phyloP scores from a whole-genome alignment of 768 basidiomycete genomes.

The Hysterangium stoloniferum region DNA sequence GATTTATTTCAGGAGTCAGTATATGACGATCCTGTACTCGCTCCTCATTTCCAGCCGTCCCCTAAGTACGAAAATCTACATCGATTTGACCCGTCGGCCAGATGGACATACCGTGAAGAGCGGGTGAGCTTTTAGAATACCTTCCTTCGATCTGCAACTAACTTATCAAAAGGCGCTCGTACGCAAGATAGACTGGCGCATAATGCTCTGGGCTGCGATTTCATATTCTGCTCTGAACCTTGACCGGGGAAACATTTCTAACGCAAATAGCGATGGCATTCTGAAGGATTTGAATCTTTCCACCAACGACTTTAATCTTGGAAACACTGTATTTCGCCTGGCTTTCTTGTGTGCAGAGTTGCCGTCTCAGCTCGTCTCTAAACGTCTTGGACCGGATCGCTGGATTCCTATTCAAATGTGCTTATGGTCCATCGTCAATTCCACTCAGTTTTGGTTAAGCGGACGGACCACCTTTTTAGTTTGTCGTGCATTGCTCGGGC shows the following conservation, averaged over 20 bases:
- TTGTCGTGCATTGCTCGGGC: constrained; percentile 40
- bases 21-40: constrained; percentile 42
- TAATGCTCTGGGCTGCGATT: constrained; percentile 49
- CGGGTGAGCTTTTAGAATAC: no score
- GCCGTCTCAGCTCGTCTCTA: constrained; percentile 56
- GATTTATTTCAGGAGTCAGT: constrained; percentile 43
- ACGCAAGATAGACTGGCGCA: constrained; percentile 53
- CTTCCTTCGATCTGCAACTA: not conserved
- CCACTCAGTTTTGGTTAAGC: constrained; percentile 47
- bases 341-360: constrained; percentile 49
- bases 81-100: constrained; percentile 46
- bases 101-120: constrained; percentile 57
- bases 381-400: constrained; percentile 52
- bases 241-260: constrained; percentile 45
- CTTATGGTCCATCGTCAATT: constrained; percentile 43
- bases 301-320: constrained; percentile 49
- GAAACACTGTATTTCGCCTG: constrained; percentile 46
- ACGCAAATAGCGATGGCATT: constrained; percentile 53
- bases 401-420: constrained; percentile 58
- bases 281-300: constrained; percentile 48
- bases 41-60: constrained; percentile 42
- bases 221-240: constrained; percentile 51
- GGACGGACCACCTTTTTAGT: constrained; percentile 45
- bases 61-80: constrained; percentile 46
- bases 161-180: constrained; percentile 32